Base-by-base conservation (phyloP, 75 land plant genomes). In the Gnetum montanum region DNA sequence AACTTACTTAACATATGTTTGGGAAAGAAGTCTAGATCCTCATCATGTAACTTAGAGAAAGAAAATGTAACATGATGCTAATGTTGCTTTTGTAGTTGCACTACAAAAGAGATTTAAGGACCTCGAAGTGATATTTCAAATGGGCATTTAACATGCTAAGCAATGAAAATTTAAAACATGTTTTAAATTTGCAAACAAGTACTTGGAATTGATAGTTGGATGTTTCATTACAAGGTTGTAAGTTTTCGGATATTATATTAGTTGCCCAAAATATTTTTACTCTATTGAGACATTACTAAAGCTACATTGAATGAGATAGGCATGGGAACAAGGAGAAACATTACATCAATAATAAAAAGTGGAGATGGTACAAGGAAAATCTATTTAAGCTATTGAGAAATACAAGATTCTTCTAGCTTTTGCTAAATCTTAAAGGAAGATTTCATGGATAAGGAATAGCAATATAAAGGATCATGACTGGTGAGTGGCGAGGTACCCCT, bases 291-390 rank as follows among this genome's bases (percentile, higher is more conserved):
- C 66, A 57, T 87, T 13, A 57, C 77, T 18, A 72, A 87, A 57
- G 66, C 87, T 74, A 81, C 88, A 28, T 58, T 84, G 33, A 79
- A 80, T 38, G 81, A 87, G 58, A 56, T 67, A 30, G 92, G 63
- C 38, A 66, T 54, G 26, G 31, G 49, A 44, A 79, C 77, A 36
- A 75, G 66, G 22, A 58, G 77, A 24, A 71, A 71, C 24, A 56
- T 87, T 34, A 49, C 84, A 25, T 58, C 69, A 43, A 59, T 73
- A 31, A 61, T 84, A 70, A 34, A 60, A 72, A 16, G 71, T 87
- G 27, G 78, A 80, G 36, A 43, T 80, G 53, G 74, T 79, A 45
- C 78, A 69, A 35, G 63, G 70, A 25, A 76, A 74, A 49, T 65
- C 78, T 15, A 77, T 61, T 46, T 60, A 62, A 54, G 88, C 92